These are phyloP conservation scores for Euphorbia schlechtendalii DNA, from an alignment of 441 rosid genomes.

Conservation along the genomic window DNA sequence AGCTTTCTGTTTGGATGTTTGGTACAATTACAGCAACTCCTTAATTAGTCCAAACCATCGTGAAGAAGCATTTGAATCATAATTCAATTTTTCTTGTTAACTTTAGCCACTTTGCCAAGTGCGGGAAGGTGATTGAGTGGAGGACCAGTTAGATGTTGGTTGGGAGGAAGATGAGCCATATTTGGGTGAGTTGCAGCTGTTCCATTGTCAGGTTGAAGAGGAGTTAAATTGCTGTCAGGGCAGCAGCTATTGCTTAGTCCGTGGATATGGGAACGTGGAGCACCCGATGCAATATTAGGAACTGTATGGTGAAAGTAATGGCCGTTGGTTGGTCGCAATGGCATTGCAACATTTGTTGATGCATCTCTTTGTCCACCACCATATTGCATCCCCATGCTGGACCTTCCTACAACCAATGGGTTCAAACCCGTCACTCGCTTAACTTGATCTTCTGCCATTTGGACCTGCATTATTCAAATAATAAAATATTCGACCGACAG, in stretches of 20 bases:
- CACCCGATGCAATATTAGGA: slow-evolving; percentile 32
- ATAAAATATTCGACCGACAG: slow-evolving; percentile 10
- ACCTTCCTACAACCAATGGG: slow-evolving; percentile 56
- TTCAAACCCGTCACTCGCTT: slow-evolving; percentile 81
- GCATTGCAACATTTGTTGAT: slow-evolving; percentile 32
- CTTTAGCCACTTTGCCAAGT: slow-evolving; percentile 30
- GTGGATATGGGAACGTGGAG: slow-evolving; percentile 27
- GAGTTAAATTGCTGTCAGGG: slow-evolving; percentile 26
- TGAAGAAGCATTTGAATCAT: slow-evolving; percentile 6
- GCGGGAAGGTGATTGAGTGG: slow-evolving; percentile 17
- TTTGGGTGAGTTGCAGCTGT: slow-evolving; percentile 10
- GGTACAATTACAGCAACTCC: not conserved
- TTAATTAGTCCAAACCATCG: not conserved
- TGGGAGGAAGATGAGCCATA: slow-evolving; percentile 9
- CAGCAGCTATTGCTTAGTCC: slow-evolving; percentile 34
- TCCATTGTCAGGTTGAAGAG: slow-evolving; percentile 30
- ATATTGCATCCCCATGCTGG: slow-evolving; percentile 49
- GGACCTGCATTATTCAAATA: slow-evolving; percentile 51
- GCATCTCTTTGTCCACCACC: slow-evolving; percentile 40
- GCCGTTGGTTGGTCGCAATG: slow-evolving; percentile 43
- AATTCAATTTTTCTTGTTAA: slow-evolving; percentile 22
- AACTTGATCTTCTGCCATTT: slow-evolving; percentile 98
- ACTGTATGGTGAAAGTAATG: slow-evolving; percentile 45
- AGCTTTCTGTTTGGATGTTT: slow-evolving; percentile 8
- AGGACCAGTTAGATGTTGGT: slow-evolving; percentile 25